phyloP scores from a whole-genome alignment of 208 protist species.

The Leishmania turanica region DNA sequence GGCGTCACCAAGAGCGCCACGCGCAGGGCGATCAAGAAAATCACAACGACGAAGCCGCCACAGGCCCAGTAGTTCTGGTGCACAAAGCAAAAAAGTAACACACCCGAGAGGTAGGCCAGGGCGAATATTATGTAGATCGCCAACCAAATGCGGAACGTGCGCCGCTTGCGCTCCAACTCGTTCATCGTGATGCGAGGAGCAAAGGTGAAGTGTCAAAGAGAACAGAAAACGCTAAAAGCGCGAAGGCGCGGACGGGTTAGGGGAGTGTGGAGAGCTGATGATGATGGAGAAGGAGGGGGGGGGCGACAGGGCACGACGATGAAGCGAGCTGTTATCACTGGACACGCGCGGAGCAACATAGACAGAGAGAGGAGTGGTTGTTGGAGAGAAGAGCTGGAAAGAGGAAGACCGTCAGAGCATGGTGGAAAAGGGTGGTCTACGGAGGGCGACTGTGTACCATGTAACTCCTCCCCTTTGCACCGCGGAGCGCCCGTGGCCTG shows the following conservation, averaged over 20 bases:
- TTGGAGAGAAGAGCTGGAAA: background rate
- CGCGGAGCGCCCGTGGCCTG: background rate
- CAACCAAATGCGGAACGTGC: constrained; percentile 17
- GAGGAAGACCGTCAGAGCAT: background rate
- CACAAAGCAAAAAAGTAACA: constrained; percentile 44
- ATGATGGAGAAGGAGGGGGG: background rate
- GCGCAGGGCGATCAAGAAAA: constrained; percentile 53
- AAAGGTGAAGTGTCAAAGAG: background rate
- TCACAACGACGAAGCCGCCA: constrained; percentile 50
- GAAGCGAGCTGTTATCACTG: background rate
- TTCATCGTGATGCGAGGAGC: constrained; percentile 2
- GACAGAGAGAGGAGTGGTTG: background rate
- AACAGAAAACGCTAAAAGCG: background rate
- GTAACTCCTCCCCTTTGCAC: background rate
- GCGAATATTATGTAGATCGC: constrained; percentile 51
- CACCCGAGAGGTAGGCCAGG: constrained; percentile 48
- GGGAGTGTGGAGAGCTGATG: background rate
- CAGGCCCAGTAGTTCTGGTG: constrained; percentile 75
- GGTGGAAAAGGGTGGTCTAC: background rate
- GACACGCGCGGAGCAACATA: background rate
- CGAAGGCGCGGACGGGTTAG: background rate
- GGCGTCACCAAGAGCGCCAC: constrained; percentile 31
- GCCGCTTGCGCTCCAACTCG: constrained; percentile 13
- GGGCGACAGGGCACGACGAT: background rate
- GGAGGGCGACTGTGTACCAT: too few species aligned